Evolutionary conservation across 441 rosid species (phyloP), one percentile per base, ranked within the genome.

Genomic region (Pelargonium australe): DNA sequence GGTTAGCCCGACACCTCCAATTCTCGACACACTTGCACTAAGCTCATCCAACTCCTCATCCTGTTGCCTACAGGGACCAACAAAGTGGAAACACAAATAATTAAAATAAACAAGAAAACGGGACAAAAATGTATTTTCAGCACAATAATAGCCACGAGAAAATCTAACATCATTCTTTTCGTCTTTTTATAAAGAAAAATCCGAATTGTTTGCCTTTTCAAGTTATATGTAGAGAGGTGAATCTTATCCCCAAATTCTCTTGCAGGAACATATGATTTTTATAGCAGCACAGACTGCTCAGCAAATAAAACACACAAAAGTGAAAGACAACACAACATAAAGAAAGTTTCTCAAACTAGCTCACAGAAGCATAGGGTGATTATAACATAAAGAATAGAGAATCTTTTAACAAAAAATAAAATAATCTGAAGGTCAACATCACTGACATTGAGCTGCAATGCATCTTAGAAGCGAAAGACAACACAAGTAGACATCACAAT

Each of bases 1-100:
- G 51, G 99, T 90, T 51, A 92, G 95, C 68, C 99, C 98, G 72
- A 95, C 96, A 68, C 92, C 92, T 58, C 99, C 99, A 64, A 95
- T 89, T 73, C 98, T 86, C 82, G 87, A 85, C 75, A 95, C 97
- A 67, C 97, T 95, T 41, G 83, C 86, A 73, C 99, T 92, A 20
- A 95, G 92, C 77, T 92, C 96, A 71, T 95, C 99, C 84, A 95
- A 81, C 82, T 95, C 99, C 74, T 95, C 96, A 63, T 95, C 98
- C 69, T 95, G 99, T 80, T 87, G 93, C 92, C 99, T 95, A 72
- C 74, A 73, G 47, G 55, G 63, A 68, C 16, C 73, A 70, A 68
- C 23, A 37, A 69, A 68, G 28, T 43, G 25, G 2, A 53, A 71
- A 70, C 63, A 76, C 25, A 69, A 53, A 67, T 55, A 19, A 53